phyloP scores from a whole-genome alignment of 805 yeast species.

The Candida dajiaensis region DNA sequence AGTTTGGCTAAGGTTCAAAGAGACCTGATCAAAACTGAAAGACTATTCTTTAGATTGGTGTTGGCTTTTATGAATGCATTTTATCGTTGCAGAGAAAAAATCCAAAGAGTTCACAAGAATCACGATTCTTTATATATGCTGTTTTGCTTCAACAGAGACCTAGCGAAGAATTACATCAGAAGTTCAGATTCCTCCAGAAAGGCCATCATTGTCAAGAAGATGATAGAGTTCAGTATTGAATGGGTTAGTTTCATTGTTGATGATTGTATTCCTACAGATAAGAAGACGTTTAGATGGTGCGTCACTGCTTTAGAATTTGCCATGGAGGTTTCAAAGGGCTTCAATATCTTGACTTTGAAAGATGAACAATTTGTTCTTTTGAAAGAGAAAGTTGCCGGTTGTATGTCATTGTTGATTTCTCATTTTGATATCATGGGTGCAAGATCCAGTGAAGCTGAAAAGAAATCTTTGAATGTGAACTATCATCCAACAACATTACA shows the following conservation, averaged over 20 bases:
- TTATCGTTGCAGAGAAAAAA: slow-evolving; percentile 42
- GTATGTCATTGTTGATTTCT: slow-evolving; percentile 88
- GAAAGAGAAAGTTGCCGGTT: slow-evolving; percentile 82
- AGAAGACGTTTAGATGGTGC: slow-evolving; percentile 92
- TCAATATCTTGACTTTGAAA: slow-evolving; percentile 74
- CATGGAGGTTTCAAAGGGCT: slow-evolving; percentile 88
- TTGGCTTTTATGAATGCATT: slow-evolving; percentile 57
- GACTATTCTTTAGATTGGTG: slow-evolving; percentile 62
- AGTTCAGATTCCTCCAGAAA: slow-evolving; percentile 60
- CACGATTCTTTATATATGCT: slow-evolving; percentile 73
- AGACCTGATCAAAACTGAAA: slow-evolving; percentile 61
- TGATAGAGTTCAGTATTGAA: slow-evolving; percentile 72
- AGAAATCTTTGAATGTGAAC: slow-evolving; percentile 39
- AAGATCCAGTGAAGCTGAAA: slow-evolving; percentile 59
- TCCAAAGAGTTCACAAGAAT: slow-evolving; percentile 55
- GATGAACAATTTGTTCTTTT: slow-evolving; percentile 69
- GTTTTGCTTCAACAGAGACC: slow-evolving; percentile 75
- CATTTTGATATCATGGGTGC: slow-evolving; percentile 99
- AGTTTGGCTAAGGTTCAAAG: slow-evolving; percentile 68
- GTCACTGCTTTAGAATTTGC: slow-evolving; percentile 94
- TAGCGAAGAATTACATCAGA: slow-evolving; percentile 65
- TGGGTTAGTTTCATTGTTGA: slow-evolving; percentile 94
- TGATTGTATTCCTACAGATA: slow-evolving; percentile 90
- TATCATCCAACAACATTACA: slow-evolving; percentile 40
- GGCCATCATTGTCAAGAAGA: slow-evolving; percentile 60